Conservation (phyloP, 139 green algal genomes). For the Pleodorina starrii region DNA sequence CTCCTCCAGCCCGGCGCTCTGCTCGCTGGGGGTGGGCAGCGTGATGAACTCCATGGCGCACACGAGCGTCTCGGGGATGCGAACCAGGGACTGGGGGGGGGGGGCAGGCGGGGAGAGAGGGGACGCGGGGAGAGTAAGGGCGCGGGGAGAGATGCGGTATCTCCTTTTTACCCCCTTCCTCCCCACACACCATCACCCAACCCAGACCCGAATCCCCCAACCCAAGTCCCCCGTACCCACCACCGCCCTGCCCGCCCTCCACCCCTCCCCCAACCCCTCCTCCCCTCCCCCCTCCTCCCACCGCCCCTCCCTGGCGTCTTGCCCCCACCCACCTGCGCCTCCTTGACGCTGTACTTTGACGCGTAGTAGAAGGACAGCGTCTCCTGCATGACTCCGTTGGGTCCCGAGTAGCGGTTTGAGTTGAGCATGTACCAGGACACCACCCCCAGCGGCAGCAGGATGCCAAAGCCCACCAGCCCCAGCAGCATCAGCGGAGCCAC, state of each 20-base stretch:
- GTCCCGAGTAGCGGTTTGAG: constrained; percentile 77
- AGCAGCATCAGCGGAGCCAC: constrained; percentile 85
- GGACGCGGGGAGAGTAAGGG: not conserved
- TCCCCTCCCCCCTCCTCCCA: not conserved
- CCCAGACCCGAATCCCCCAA: too few relatives aligned
- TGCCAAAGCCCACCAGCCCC: constrained; percentile 81
- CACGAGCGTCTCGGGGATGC: constrained; percentile 89
- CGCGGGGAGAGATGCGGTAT: not conserved
- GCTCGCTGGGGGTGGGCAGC: constrained; percentile 59
- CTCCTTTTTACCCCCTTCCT: not conserved
- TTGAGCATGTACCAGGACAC: constrained; percentile 85
- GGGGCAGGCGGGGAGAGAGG: not conserved
- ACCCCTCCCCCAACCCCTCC: not conserved
- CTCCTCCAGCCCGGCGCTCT: constrained; percentile 69
- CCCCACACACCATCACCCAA: not conserved
- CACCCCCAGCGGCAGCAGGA: constrained; percentile 84
- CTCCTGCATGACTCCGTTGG: constrained; percentile 84
- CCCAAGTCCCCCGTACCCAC: too few relatives aligned
- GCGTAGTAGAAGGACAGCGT: constrained; percentile 79
- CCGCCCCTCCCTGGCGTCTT: not conserved
- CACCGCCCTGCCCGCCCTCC: too few relatives aligned
- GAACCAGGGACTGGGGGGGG: constrained; percentile 74
- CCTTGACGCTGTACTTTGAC: constrained; percentile 85
- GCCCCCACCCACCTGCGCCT: constrained; percentile 70
- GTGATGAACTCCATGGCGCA: constrained; percentile 91